Base-by-base conservation (phyloP, 352 stramenopile genomes). In the Globisporangium iwayamae region DNA sequence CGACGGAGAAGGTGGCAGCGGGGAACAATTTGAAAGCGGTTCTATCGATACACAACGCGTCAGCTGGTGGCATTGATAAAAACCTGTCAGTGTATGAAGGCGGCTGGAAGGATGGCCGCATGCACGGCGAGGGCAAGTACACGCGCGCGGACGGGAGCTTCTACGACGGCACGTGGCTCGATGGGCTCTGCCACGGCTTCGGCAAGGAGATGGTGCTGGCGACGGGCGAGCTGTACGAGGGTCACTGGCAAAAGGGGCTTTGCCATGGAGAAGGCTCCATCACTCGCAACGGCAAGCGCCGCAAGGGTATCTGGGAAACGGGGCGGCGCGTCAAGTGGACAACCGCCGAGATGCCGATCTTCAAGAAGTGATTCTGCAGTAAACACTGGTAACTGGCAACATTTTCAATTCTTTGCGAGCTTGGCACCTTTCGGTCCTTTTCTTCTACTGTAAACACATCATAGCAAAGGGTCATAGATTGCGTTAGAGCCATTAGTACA, bases 91-190 rank as follows among this genome's bases (percentile, higher is more conserved):
- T 74, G 4, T 91, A 91, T 47, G 79, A 88, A 3, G 83, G 83
- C 0, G 43, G 71, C n/a, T 91, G 83, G 83, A 71, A 71, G 14
- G 69, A 89, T 47, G 81, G 83, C 1, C 72, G 81, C 9, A 90
- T 91, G 76, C 72, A 89, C 39, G 83, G 83, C n/a, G 59, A 85
- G 13, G 83, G 83, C 55, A 87, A 81, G 41, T 90, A 90, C 66
- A 84, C 72, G 13, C 75, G 75, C 13, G 62, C 61, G 2, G 81
- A 87, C 50, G 79, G 79, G 16, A 79, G 76, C 28, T 89, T 86
- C 65, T 90, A 90, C 54, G 77, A 91, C 48, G 83, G 83, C 36
- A 69, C 68, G 43, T 90, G 83, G 83, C 60, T 81, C 25, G 71
- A 91, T 28, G 83, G 83, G 2, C 68, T 90, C 36, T 65, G 66